Percentiles rank a stretch among this genome's conserved stretches.
Evolutionary conservation across 148 eudicot species (phyloP).

Genomic region (Chenopodium album): DNA sequence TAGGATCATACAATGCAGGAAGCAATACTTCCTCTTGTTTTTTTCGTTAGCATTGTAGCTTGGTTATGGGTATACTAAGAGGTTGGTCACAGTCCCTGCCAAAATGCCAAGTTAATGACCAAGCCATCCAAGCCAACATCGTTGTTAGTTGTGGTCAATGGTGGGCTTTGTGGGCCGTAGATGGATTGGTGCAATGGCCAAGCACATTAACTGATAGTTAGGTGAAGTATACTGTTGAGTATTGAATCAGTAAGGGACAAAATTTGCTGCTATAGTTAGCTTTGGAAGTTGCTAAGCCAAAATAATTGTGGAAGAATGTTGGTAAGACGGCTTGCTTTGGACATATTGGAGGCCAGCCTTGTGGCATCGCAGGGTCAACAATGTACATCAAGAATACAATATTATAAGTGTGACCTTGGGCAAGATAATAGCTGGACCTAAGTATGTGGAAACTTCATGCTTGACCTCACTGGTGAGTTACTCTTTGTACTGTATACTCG

Average conservation of each 20-base stretch:
- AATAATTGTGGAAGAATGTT: slow-evolving; percentile 3
- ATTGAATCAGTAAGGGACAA: neutral
- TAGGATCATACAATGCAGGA: slow-evolving; percentile 47
- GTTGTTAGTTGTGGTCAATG: slow-evolving; percentile 50
- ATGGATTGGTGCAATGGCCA: slow-evolving; percentile 68
- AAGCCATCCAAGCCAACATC: slow-evolving; percentile 63
- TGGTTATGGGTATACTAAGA: slow-evolving; percentile 43
- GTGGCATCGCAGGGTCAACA: slow-evolving; percentile 2
- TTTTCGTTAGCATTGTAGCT: slow-evolving; percentile 51
- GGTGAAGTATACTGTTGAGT: neutral
- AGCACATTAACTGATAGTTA: slow-evolving; percentile 32
- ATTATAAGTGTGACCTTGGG: neutral
- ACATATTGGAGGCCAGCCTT: slow-evolving; percentile 1
- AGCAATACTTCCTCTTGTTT: slow-evolving; percentile 44
- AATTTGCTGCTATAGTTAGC: neutral
- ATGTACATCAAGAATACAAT: neutral
- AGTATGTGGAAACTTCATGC: neutral
- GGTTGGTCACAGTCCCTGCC: slow-evolving; percentile 58
- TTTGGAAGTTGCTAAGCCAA: neutral
- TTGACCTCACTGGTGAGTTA: neutral
- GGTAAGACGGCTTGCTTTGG: neutral
- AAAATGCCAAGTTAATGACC: slow-evolving; percentile 58
- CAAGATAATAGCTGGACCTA: neutral
- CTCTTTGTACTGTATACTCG: too few relatives aligned
- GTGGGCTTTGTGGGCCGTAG: slow-evolving; percentile 58